These are phyloP conservation scores for Metschnikowia bowlesiae DNA, from an alignment of 805 yeast species.

Conservation along the genomic window DNA sequence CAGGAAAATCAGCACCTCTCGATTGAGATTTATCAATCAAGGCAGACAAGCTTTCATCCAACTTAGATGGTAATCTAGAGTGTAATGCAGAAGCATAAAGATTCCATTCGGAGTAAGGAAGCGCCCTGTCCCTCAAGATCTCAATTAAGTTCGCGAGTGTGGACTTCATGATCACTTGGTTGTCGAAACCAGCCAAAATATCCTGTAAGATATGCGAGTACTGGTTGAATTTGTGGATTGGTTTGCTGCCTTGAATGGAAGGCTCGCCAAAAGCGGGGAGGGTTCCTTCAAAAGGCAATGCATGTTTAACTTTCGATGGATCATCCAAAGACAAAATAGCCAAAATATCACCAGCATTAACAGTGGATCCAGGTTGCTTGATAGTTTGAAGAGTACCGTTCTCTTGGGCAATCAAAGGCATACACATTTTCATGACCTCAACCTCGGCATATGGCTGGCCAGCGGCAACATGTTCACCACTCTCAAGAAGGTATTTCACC, in stretches of 20 bases:
- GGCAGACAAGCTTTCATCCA: constrained; percentile 63
- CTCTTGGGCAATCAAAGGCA: constrained; percentile 94
- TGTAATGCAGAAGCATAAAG: constrained; percentile 85
- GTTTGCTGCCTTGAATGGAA: constrained; percentile 74
- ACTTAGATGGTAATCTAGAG: constrained; percentile 75
- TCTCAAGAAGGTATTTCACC: constrained; percentile 87
- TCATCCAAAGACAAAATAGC: constrained; percentile 94
- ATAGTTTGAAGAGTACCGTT: constrained; percentile 88
- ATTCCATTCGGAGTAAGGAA: constrained; percentile 93
- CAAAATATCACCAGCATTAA: constrained; percentile 93
- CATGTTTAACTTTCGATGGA: constrained; percentile 95
- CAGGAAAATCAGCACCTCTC: constrained; percentile 86
- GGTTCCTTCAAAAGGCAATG: constrained; percentile 91
- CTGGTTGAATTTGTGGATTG: constrained; percentile 66
- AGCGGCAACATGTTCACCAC: constrained; percentile 85
- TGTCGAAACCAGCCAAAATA: constrained; percentile 87
- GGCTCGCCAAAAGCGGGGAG: constrained; percentile 88
- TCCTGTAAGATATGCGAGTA: constrained; percentile 61
- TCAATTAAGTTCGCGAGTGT: constrained; percentile 70
- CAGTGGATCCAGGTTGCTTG: constrained; percentile 98
- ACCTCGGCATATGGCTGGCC: constrained; percentile 98
- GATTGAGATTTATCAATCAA: constrained; percentile 61
- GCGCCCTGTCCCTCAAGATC: constrained; percentile 69
- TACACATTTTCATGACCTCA: constrained; percentile 99
- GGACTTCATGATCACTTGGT: constrained; percentile 87